These are phyloP conservation scores for Arachis stenosperma DNA, from an alignment of 306 rosid species.

Conservation along the genomic window DNA sequence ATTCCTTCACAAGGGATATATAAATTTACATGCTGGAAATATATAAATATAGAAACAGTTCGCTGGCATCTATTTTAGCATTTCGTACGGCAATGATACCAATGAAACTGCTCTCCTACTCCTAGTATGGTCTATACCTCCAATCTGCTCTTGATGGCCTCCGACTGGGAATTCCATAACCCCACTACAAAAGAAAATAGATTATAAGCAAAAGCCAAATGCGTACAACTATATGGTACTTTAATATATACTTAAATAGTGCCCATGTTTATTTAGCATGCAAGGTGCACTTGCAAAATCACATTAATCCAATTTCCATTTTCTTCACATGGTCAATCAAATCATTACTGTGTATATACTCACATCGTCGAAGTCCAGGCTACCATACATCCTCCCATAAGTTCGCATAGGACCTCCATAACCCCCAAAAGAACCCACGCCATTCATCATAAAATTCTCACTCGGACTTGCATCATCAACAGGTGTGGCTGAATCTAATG, in stretches of 20 bases:
- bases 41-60: neutral
- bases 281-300: slow-evolving; percentile 17
- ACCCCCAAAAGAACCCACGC: slow-evolving; percentile 67
- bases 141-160: slow-evolving; percentile 93
- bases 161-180: slow-evolving; percentile 76
- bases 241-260: neutral
- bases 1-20: too few relatives aligned
- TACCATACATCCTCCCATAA: slow-evolving; percentile 93
- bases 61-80: slow-evolving; percentile 20
- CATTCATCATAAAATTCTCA: slow-evolving; percentile 63
- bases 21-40: too few relatives aligned
- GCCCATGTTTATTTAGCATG: neutral
- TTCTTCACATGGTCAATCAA: slow-evolving; percentile 18
- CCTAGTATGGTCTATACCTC: slow-evolving; percentile 95
- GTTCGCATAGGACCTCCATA: slow-evolving; percentile 86
- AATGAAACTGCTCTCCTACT: slow-evolving; percentile 15
- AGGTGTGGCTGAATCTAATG: slow-evolving; percentile 87
- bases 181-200: slow-evolving; percentile 72
- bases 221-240: slow-evolving; percentile 12
- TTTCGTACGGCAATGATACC: slow-evolving; percentile 24
- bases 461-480: slow-evolving; percentile 85
- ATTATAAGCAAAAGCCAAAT: slow-evolving; percentile 16
- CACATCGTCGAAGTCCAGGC: slow-evolving; percentile 89
- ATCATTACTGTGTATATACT: slow-evolving; percentile 40
- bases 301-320: slow-evolving; percentile 4